Evolutionary conservation across 2,329 filamentous ascomycete species (phyloP), one percentile per base, ranked within the genome.

Genomic region (Thelonectria discophora): DNA sequence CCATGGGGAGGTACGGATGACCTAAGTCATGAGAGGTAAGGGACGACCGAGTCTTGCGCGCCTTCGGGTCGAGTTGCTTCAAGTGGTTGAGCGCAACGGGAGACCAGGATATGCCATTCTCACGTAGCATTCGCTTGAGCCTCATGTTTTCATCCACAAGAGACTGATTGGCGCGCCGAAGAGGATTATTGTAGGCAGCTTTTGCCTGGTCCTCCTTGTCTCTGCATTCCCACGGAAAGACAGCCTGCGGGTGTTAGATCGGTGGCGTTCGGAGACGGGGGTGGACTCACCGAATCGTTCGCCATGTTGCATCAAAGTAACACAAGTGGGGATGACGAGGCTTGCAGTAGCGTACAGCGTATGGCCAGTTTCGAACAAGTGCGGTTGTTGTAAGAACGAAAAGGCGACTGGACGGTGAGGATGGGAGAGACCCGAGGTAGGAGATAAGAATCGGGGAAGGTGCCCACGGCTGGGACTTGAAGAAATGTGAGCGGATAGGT

Each of bases 51-150:
- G 73, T 76, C 65, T 78, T 76, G 60, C 75, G 75, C 49, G 69
- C 69, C 24, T 68, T 69, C 12, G 74, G 72, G 32, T 74, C 70
- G n/a, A 66, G 62, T 40, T 74, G 69, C 64, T 71, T 73, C 65
- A 75, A 62, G 21, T 77, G 76, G 32, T 64, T 75, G 55, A 73
- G 74, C 6, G 76, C 71, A 52, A 76, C 61, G 7, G 77, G 70
- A 5, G 80, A 82, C 83, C 84, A 86, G 3, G 81, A 74, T 60
- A 86, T 84, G 34, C 80, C 80, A 68, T 84, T 81, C 60, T 84
- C 79, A 24, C 82, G 81, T 34, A 86, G 75, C 7, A 86, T 77
- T 42, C 77, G 78, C 73, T 86, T 86, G 50, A 86, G 75, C 34
- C 70, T 73, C 70, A 80, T 53, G 60, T 84, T 85, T 71, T 86